phyloP scores from a whole-genome alignment of 179 eudicot species.

The Corrigiola litoralis region DNA sequence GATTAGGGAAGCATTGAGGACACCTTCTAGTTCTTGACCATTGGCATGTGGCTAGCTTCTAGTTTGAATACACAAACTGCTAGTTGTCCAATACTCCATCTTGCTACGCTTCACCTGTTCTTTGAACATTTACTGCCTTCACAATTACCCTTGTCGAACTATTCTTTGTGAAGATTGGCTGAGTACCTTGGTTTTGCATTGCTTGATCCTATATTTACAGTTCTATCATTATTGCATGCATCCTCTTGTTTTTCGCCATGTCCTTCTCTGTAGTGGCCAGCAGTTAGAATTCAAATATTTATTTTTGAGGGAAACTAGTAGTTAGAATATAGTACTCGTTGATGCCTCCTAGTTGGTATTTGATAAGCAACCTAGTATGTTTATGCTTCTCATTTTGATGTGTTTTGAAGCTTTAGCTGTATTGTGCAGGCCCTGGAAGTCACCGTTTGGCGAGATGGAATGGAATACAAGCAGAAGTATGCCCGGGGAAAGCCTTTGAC shows the following conservation, averaged over 20 bases:
- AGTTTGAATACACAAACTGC: no score
- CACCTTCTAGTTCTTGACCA: background rate
- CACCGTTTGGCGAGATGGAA: slow-evolving; percentile 88
- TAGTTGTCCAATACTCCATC: no score
- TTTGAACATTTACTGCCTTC: background rate
- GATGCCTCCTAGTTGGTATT: slow-evolving; percentile 4
- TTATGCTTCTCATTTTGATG: background rate
- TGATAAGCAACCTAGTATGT: no score
- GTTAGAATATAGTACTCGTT: no score
- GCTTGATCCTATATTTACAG: background rate
- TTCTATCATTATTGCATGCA: background rate
- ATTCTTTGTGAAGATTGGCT: background rate
- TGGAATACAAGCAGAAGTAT: slow-evolving; percentile 74
- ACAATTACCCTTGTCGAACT: background rate
- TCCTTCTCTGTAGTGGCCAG: background rate
- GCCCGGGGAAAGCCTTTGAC: slow-evolving; percentile 86
- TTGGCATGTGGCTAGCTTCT: background rate
- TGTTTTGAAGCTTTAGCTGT: background rate
- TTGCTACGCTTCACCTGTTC: background rate
- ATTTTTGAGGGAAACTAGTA: no score
- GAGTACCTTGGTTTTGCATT: slow-evolving; percentile 3
- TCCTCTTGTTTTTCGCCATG: background rate
- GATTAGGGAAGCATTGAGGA: background rate
- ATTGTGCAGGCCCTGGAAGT: slow-evolving; percentile 64
- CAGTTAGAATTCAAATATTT: background rate